These are phyloP conservation scores for Drosera spatulata DNA, from an alignment of 179 eudicot genomes.

Conservation along the genomic window DNA sequence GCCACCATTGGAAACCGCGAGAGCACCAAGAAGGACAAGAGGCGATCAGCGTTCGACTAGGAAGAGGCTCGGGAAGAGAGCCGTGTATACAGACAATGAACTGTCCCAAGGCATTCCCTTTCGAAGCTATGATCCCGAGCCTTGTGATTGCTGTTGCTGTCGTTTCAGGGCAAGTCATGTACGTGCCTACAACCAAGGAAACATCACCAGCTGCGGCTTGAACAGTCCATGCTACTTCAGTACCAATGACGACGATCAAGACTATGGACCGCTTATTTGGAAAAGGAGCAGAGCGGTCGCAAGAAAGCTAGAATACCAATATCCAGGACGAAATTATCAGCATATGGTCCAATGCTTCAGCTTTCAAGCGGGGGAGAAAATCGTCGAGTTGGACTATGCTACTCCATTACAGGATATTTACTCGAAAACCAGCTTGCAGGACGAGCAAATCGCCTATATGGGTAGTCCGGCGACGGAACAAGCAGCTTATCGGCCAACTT, in stretches of 20 bases:
- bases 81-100: slow-evolving; percentile 2
- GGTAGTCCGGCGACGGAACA: background rate
- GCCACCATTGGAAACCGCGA: slow-evolving; percentile 9
- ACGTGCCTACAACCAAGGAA: background rate
- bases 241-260: background rate
- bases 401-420: background rate
- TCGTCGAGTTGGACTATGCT: background rate
- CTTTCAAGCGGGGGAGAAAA: slow-evolving; percentile 8
- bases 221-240: background rate
- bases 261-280: background rate
- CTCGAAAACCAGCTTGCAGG: background rate
- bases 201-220: background rate
- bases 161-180: background rate
- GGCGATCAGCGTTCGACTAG: slow-evolving; percentile 4
- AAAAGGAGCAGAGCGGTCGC: background rate
- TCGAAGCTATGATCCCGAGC: background rate
- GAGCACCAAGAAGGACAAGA: background rate
- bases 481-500: slow-evolving; percentile 3
- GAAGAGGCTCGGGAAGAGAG: slow-evolving; percentile 31
- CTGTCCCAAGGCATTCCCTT: too few relatives aligned
- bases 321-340: background rate
- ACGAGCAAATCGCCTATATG: background rate
- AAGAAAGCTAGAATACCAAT: background rate
- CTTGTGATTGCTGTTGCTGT: background rate
- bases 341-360: slow-evolving; percentile 8